Percentiles rank a stretch among this genome's conserved stretches.
Evolutionary conservation across 202 grass and related monocot genomes (phyloP).

Genomic region (Carex arenaria): DNA sequence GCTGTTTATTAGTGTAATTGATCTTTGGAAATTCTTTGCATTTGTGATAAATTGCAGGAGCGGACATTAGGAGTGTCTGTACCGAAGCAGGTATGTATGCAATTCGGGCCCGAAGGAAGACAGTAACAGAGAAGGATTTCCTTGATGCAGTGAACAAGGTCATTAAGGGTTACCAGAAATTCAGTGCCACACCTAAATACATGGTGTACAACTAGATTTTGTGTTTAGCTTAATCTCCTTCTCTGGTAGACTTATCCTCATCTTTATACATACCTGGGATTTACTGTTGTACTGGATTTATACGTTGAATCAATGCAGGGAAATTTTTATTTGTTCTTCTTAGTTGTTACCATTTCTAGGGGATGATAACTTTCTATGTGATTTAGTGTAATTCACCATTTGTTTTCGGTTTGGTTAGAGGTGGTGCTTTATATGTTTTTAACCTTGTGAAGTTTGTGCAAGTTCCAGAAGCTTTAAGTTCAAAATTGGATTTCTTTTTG

Average conservation of each 20-base stretch:
- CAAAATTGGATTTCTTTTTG: background rate
- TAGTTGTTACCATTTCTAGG: background rate
- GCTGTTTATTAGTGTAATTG: background rate
- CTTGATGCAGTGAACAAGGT: constrained; percentile 88
- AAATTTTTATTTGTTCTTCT: background rate
- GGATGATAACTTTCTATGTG: background rate
- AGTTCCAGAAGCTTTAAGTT: background rate
- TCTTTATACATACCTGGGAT: constrained; percentile 1
- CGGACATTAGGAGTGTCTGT: constrained; percentile 90
- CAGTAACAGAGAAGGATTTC: constrained; percentile 89
- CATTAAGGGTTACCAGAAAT: constrained; percentile 92
- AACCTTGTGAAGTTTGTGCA: background rate
- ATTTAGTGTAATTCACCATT: constrained; percentile 4
- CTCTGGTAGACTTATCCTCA: background rate
- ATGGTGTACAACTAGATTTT: constrained; percentile 82
- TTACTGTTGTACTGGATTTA: constrained; percentile 7
- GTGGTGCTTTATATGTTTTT: background rate
- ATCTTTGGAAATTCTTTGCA: background rate
- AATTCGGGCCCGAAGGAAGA: constrained; percentile 82
- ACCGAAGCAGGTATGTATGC: constrained; percentile 92
- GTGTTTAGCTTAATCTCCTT: background rate
- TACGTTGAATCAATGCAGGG: constrained; percentile 10
- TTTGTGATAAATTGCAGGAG: constrained; percentile 36
- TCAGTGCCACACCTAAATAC: constrained; percentile 88
- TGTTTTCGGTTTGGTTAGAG: background rate